Base-by-base conservation (phyloP, 768 basidiomycete genomes). In the Mycena sanguinolenta region DNA sequence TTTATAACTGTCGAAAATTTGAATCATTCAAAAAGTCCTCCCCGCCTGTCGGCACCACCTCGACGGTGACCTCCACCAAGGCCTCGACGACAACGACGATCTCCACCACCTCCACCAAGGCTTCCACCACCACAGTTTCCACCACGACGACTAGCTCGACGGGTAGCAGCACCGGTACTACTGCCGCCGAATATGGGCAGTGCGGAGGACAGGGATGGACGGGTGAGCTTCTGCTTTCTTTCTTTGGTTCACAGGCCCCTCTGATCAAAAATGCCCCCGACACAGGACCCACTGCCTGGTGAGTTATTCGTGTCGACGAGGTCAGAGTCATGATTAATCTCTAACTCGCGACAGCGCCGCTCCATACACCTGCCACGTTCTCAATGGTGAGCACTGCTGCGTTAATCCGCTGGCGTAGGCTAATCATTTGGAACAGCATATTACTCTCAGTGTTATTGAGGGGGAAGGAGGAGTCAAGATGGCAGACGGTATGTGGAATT, bases 161-260 rank as follows among this genome's bases (percentile, higher is more conserved):
- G 13, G 28, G 17, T 14, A 2, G 36, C 2, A 54, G 54, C 57
- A 63, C 30, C 12, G 61, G 52, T 4, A 36, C 30, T 16, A 50
- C 67, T 1, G 39, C n/a, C 32, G n/a, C 60, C 10, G n/a, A 69
- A 25, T 63, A n/a, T 27, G 68, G 34, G 1, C 68, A 69, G 28
- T 69, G 68, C 36, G 68, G 68, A 2, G 68, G 68, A n/a, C 19
- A 8, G 8, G 44, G 44, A 2, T n/a, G n/a, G n/a, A n/a, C n/a
- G 44, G 44, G 44, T n/a, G n/a, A 46, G 21, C 9, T 8, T 46
- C n/a, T n/a, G 21, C 9, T 8, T 46, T 46, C 44, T n/a, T 12
- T n/a, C 44, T n/a, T 46, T 46, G 44, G 21, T 7, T 46, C 19
- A n/a, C n/a, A 46, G 16, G 21, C 19, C n/a, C 8, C 5, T 46